Evolutionary conservation across 805 yeast genomes (phyloP).

Genomic region (Yamadazyma akitaensis): DNA sequence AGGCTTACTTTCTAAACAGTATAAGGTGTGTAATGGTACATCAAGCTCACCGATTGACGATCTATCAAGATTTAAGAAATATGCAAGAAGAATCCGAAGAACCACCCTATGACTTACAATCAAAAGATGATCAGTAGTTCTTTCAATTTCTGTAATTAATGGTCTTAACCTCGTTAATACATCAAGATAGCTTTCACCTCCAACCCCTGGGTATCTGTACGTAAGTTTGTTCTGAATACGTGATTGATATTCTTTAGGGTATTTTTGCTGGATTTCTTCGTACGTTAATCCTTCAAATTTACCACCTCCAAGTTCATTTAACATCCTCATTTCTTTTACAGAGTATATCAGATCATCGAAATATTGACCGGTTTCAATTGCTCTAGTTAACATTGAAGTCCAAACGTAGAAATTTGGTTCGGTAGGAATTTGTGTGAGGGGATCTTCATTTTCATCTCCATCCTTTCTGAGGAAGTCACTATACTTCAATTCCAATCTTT

Average conservation of each 20-base stretch:
- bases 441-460: slow-evolving; percentile 18
- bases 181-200: slow-evolving; percentile 94
- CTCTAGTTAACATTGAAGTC: slow-evolving; percentile 82
- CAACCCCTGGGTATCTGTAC: slow-evolving; percentile 94
- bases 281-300: slow-evolving; percentile 91
- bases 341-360: slow-evolving; percentile 75
- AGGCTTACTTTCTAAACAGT: slow-evolving; percentile 87
- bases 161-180: slow-evolving; percentile 89
- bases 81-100: slow-evolving; percentile 80
- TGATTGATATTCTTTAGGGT: slow-evolving; percentile 76
- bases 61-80: slow-evolving; percentile 77
- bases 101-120: slow-evolving; percentile 90
- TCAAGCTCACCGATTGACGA: slow-evolving; percentile 85
- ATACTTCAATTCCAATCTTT: slow-evolving; percentile 44
- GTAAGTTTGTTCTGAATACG: slow-evolving; percentile 74
- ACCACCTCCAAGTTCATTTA: slow-evolving; percentile 93
- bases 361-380: slow-evolving; percentile 71
- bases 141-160: slow-evolving; percentile 85
- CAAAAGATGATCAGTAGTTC: slow-evolving; percentile 83
- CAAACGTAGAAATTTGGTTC: slow-evolving; percentile 86
- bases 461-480: slow-evolving; percentile 10
- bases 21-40: slow-evolving; percentile 88
- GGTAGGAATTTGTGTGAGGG: slow-evolving; percentile 27
- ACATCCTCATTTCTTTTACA: slow-evolving; percentile 85
- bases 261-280: slow-evolving; percentile 67